Conservation (phyloP, 495 filamentous ascomycete species). For the Daldinia bambusicola region DNA sequence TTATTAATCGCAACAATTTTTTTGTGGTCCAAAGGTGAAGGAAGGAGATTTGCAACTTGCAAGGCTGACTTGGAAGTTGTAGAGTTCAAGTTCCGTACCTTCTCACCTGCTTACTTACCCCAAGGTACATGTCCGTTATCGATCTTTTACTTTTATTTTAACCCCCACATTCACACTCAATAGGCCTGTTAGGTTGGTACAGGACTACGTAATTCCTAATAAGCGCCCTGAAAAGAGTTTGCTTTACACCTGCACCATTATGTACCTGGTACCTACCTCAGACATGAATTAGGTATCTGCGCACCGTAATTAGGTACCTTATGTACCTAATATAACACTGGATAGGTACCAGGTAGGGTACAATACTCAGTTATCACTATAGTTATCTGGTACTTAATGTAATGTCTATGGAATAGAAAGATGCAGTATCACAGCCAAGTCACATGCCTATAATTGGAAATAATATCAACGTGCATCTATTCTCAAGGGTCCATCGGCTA, state of each 20-base stretch:
- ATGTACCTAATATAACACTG: too few relatives aligned
- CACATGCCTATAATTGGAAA: neutral
- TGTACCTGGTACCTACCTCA: neutral
- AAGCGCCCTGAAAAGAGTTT: neutral
- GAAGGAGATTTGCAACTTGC: constrained; percentile 14
- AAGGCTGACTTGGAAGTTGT: constrained; percentile 4
- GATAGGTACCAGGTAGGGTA: too few relatives aligned
- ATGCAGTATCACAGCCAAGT: too few relatives aligned
- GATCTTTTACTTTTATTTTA: neutral
- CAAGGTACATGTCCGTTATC: neutral
- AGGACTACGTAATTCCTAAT: constrained; percentile 8
- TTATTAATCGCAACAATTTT: neutral
- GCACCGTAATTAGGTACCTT: too few relatives aligned
- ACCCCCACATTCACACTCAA: neutral
- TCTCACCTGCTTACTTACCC: too few relatives aligned
- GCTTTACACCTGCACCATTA: neutral
- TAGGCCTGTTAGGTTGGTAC: neutral
- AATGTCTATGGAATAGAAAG: too few relatives aligned
- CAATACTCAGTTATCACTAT: too few relatives aligned
- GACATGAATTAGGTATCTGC: too few relatives aligned
- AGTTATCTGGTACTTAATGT: too few relatives aligned
- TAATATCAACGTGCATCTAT: neutral
- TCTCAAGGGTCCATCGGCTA: neutral
- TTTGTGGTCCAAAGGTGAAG: neutral
- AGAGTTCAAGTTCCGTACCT: neutral